Conservation (phyloP, 805 yeast genomes). For the Ogataea chonburiensis region DNA sequence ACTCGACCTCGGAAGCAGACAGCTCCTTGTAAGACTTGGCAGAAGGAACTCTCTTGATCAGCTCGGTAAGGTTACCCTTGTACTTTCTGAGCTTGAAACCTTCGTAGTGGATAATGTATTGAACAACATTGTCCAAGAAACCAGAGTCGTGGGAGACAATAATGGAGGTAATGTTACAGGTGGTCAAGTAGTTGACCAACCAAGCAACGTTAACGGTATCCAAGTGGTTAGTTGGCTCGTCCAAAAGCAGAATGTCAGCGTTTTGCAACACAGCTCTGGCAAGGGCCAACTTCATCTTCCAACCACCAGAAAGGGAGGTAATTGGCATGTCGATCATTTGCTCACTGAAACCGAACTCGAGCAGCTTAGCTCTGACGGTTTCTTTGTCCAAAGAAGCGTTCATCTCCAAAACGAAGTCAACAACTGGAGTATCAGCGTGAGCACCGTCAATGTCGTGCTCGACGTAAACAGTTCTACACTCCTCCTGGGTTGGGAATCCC, state of each 20-base stretch:
- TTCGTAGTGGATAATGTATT: slow-evolving; percentile 99
- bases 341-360: slow-evolving; percentile 89
- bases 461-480: slow-evolving; percentile 98
- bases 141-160: slow-evolving; percentile 99
- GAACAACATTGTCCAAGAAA: slow-evolving; percentile 95
- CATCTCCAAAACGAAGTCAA: slow-evolving; percentile 85
- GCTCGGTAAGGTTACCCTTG: slow-evolving; percentile 99
- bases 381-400: slow-evolving; percentile 76
- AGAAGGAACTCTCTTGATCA: slow-evolving; percentile 97
- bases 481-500: slow-evolving; percentile 99
- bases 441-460: slow-evolving; percentile 99
- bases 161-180: slow-evolving; percentile 98
- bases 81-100: slow-evolving; percentile 99
- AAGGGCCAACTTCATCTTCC: slow-evolving; percentile 99
- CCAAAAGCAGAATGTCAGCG: slow-evolving; percentile 96
- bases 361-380: slow-evolving; percentile 69
- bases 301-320: slow-evolving; percentile 98
- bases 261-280: slow-evolving; percentile 99
- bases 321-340: slow-evolving; percentile 94
- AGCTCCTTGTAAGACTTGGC: slow-evolving; percentile 98
- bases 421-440: slow-evolving; percentile 92
- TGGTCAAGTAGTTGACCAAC: slow-evolving; percentile 98
- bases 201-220: slow-evolving; percentile 99
- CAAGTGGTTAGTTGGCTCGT: slow-evolving; percentile 99
- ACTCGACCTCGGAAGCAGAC: slow-evolving; percentile 96